A percentile compares a stretch with the other conserved stretches of the same genome.
Conservation (phyloP, 2,329 filamentous ascomycete species). For the Phaeophleospora eucalypticola region DNA sequence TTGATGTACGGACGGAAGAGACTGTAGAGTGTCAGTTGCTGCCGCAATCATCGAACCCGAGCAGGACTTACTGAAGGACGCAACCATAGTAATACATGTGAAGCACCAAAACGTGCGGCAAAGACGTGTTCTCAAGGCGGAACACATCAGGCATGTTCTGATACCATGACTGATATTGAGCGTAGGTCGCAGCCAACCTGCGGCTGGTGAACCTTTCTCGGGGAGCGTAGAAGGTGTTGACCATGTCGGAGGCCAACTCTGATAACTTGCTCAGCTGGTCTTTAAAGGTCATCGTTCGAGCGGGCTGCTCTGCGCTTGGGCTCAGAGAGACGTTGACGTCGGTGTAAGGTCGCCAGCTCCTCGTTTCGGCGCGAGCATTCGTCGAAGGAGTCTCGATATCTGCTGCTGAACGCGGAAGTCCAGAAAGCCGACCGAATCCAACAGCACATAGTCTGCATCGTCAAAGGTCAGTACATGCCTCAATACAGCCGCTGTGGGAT, state of each 20-base stretch:
- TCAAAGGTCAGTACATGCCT: conserved; percentile 9
- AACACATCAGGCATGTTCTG: conserved; percentile 61
- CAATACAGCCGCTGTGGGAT: neutral
- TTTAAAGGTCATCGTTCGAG: conserved; percentile 46
- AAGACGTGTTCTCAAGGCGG: conserved; percentile 63
- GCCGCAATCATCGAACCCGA: neutral
- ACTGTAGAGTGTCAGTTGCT: conserved; percentile 59
- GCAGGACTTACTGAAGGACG: conserved; percentile 55
- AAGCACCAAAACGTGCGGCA: conserved; percentile 67
- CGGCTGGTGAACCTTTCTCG: conserved; percentile 61
- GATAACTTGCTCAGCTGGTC: conserved; percentile 65
- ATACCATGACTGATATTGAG: conserved; percentile 69
- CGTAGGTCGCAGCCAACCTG: conserved; percentile 61
- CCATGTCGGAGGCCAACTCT: conserved; percentile 67
- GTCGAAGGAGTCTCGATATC: conserved; percentile 45
- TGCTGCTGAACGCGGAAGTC: conserved; percentile 47
- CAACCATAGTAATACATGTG: conserved; percentile 37
- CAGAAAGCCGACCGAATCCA: conserved; percentile 44
- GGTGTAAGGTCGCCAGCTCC: conserved; percentile 36
- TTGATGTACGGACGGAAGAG: conserved; percentile 72
- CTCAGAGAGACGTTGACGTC: conserved; percentile 41
- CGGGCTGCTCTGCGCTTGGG: conserved; percentile 63
- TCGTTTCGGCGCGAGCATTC: conserved; percentile 28
- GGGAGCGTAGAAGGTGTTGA: conserved; percentile 69
- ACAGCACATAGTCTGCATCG: conserved; percentile 45